Evolutionary conservation across 2,329 filamentous ascomycete species (phyloP), one percentile per base, ranked within the genome.

Genomic region (Fonsecaea pedrosoi): DNA sequence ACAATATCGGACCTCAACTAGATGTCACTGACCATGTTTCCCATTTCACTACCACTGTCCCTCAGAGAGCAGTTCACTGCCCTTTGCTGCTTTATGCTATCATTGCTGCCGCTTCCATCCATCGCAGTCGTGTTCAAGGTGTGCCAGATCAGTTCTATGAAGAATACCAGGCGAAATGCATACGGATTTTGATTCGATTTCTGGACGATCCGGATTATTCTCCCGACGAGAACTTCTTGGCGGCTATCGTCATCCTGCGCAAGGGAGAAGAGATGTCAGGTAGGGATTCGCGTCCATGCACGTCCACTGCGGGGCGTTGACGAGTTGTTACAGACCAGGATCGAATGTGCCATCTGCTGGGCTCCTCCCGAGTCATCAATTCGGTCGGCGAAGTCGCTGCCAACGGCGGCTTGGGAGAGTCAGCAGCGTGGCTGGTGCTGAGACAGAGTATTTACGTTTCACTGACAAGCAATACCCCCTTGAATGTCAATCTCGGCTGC

Each of bases 211-310:
- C 53, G 15, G 53, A 55, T 2, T 55, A 55, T 55, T 35, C 34
- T n/a, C 53, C 34, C n/a, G 53, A 55, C 12, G 53, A 55, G 30
- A 55, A 55, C 34, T 55, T 55, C 53, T 37, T 55, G 30, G 53
- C 53, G 4, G 34, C 53, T 37, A 55, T 55, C 3, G 53, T 55
- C 13, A 30, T 55, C 30, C 12, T 55, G 34, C 53, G 53, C 15
- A 55, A 55, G 25, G 53, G 53, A 21, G 53, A 55, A 37, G 53
- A 55, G 53, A 55, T 55, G 53, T 55, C 53, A 34, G 53, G 53
- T 55, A 35, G 34, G 53, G 34, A 12, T 55, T 12, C 18, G 45
- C 18, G 2, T 55, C 34, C 34, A 9, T 34, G 10, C 25, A n/a
- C 30, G 53, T n/a, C 30, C 53, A 15, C 13, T 30, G 15, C 53